Evolutionary conservation across 2,329 filamentous ascomycete species (phyloP), one percentile per base, ranked within the genome.

Genomic region (Huntiella bhutanensis): DNA sequence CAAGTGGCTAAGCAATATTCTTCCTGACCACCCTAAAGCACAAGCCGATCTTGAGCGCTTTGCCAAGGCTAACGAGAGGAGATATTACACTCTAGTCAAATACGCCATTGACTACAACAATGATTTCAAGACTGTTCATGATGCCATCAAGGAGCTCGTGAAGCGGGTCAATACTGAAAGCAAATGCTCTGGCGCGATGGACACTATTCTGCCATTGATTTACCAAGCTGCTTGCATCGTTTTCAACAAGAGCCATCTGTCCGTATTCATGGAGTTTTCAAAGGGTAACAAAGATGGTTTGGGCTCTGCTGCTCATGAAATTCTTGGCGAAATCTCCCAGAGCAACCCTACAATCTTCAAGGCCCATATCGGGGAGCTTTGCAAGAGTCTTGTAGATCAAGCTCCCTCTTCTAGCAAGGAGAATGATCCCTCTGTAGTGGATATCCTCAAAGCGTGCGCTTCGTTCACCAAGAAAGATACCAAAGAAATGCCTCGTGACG

Each of bases 191-290:
- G 74, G 74, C 16, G 68, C 91, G 41, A 64, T 92, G 3, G 84
- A 93, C 33, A 92, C 85, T 0, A 60, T 98, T 19, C 73, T 80
- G 4, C 82, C 86, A 4, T 68, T 98, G 12, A 66, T 96, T 4
- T 94, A 93, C 58, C 77, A 85, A 38, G 80, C 80, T 46, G 81
- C 84, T 33, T 78, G 84, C 49, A 70, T 98, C 52, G 73, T 94
- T 53, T 95, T 92, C 65, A 98, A 95, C 64, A 79, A 83, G 56
- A 96, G 88, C 58, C 87, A 98, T 58, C 77, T 98, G 13, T 77
- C 87, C 3, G 78, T 84, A 0, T 88, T 96, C 52, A 83, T 96
- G 66, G 80, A 86, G 49, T 82, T 80, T 55, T 86, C 87, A 8
- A 80, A 85, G 55, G 87, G 77, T 7, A 81, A 95, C 56, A 80